Base-by-base conservation (phyloP, 192 early-diverging fungal genomes). In the Linnemannia hyalina region DNA sequence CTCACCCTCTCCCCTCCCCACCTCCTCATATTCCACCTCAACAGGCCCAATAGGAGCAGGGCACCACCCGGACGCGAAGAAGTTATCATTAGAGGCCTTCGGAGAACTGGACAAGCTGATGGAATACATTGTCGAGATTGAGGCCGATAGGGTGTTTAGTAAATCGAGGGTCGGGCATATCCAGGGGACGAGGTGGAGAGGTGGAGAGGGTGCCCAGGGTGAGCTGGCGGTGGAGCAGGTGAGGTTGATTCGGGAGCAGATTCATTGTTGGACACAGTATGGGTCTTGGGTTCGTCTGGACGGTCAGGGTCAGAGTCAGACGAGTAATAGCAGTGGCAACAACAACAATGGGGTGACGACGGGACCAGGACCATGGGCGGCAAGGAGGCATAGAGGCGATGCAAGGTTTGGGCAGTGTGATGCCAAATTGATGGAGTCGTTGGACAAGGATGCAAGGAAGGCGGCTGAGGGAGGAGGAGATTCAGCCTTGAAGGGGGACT, bases 201-300 rank as follows among this genome's bases (percentile, higher is more conserved):
- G 36, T 35, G 41, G 82, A 8, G 16, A 78, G 26, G 60, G 29
- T 29, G 29, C 60, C 0, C 60, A 65, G 29, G 60, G 60, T 10
- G 26, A 0, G 2, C 32, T 65, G 29, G 60, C 60, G 26, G 26
- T 29, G 11, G 60, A 65, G 60, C 11, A 26, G 11, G 60, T 65
- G 32, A 8, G 74, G n/a, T 38, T 13, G 63, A 75, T 83, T n/a
- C 76, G 82, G 16, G 82, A 83, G 74, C 82, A 83, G 41, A 83
- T 83, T 68, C 26, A 73, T 22, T 83, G 82, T 46, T 83, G 82
- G 82, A 78, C 82, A 23, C 69, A 29, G 29, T n/a, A 78, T 78
- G 82, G 82, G 11, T 54, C 63, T 20, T 83, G 82, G 82, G 81
- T 82, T 68, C 81, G 81, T 35, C 35, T 72, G 6, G 76, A 72